Evolutionary conservation across 2,329 filamentous ascomycete species (phyloP), one percentile per base, ranked within the genome.

Genomic region (Leptographium radiaticola): DNA sequence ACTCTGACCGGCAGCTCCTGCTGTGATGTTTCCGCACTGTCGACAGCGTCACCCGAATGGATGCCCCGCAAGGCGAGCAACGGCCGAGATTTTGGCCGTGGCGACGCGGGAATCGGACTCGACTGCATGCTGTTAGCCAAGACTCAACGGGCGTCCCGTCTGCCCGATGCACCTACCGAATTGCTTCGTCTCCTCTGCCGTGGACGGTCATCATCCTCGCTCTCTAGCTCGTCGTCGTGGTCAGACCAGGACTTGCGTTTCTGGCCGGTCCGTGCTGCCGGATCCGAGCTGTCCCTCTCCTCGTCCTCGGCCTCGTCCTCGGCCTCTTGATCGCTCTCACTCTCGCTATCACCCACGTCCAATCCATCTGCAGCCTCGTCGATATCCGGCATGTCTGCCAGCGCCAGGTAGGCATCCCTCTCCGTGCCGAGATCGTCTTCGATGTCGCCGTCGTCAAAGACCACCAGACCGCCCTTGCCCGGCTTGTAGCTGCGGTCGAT

Each of bases 361-460:
- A 80, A 72, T 52, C 80, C 75, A 31, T 84, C 79, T 4, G 93
- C 88, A 33, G 84, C 79, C 36, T 93, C 88, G 49, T 93, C 88
- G 49, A 95, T 71, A 48, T 94, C 87, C 1, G 90, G 91, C 89
- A 98, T 97, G 58, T 89, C 85, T 47, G 88, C 75, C 51, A 97
- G 71, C n/a, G 85, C 84, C 59, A 87, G 79, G 64, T 94, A 97
- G 42, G 93, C 90, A 56, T 88, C 83, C 60, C 81, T 79, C 68
- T 97, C 89, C 1, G 72, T 71, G 13, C 68, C 69, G 38, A 98
- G 71, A 38, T 90, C 87, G 60, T 91, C 86, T 60, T 91, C 86
- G 51, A 98, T 90, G 66, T 98, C 93, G 1, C 91, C 93, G 64
- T 97, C 93, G 64, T 97, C 93, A 66, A 93, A 95, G 2, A 96